phyloP scores from a whole-genome alignment of 2,329 filamentous ascomycete species.

The Fusarium robinianum region DNA sequence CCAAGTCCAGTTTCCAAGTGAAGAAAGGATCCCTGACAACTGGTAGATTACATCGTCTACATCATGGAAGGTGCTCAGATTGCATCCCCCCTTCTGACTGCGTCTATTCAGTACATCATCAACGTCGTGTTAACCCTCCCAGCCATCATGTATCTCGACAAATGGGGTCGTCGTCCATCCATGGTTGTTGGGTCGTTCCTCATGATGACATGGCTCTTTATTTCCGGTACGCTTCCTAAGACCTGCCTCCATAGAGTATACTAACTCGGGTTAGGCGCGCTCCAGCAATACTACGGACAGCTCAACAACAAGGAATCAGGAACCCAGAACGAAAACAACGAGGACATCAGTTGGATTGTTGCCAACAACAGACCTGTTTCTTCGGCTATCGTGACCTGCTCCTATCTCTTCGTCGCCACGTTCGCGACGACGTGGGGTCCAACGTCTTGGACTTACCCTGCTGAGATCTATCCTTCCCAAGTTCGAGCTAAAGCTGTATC shows the following conservation, averaged over 20 bases:
- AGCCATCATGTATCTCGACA: slow-evolving; percentile 64
- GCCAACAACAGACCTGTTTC: slow-evolving; percentile 56
- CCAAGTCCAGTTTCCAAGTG: slow-evolving; percentile 8
- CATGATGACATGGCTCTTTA: slow-evolving; percentile 66
- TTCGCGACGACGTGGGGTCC: slow-evolving; percentile 49
- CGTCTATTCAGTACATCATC: slow-evolving; percentile 67
- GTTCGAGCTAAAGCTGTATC: slow-evolving; percentile 52
- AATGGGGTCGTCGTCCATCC: slow-evolving; percentile 60
- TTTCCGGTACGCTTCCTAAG: slow-evolving; percentile 51
- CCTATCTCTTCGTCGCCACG: slow-evolving; percentile 62
- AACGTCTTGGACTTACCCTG: slow-evolving; percentile 52
- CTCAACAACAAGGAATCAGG: slow-evolving; percentile 49
- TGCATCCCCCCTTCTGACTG: slow-evolving; percentile 60
- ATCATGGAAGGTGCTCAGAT: slow-evolving; percentile 64
- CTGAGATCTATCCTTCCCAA: slow-evolving; percentile 51
- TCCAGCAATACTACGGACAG: slow-evolving; percentile 64
- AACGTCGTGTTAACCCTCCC: slow-evolving; percentile 64
- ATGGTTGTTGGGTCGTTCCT: slow-evolving; percentile 60
- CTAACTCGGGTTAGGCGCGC: slow-evolving; percentile 44
- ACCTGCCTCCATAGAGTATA: neutral
- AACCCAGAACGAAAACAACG: slow-evolving; percentile 45
- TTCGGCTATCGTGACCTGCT: slow-evolving; percentile 65
- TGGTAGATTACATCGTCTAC: slow-evolving; percentile 59
- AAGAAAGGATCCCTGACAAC: neutral
- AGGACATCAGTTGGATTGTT: slow-evolving; percentile 62